A percentile compares a stretch with the other conserved stretches of the same genome.
phyloP scores from a whole-genome alignment of 2,329 filamentous ascomycete genomes.

The Penicillium sp. region DNA sequence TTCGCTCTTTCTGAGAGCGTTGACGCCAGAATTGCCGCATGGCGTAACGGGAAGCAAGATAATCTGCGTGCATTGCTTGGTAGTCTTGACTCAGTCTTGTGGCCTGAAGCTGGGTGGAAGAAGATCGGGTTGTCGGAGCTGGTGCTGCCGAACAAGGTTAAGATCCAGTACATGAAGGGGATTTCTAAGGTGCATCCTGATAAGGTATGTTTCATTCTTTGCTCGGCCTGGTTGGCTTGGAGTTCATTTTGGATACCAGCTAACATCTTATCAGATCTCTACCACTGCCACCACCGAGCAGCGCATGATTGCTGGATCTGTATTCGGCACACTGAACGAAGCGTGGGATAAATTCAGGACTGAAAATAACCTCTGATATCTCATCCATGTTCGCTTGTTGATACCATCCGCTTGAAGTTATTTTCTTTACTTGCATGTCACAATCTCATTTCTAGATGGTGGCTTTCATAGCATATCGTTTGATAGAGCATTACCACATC shows the following conservation, averaged over 20 bases:
- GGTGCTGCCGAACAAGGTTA: conserved; percentile 89
- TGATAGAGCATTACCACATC: background rate
- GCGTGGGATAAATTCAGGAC: conserved; percentile 66
- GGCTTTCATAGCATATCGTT: conserved; percentile 3
- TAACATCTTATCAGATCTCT: conserved; percentile 50
- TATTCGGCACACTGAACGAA: conserved; percentile 63
- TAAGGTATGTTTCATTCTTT: conserved; percentile 64
- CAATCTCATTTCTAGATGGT: background rate
- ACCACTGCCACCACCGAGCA: conserved; percentile 64
- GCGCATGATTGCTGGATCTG: conserved; percentile 62
- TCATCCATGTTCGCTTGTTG: background rate
- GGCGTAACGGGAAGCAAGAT: conserved; percentile 88
- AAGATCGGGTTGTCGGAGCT: conserved; percentile 92
- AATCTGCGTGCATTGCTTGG: conserved; percentile 84
- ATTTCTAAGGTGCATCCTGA: conserved; percentile 98
- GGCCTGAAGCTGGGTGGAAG: conserved; percentile 92
- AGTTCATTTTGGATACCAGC: conserved; percentile 5
- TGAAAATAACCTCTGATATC: conserved; percentile 54
- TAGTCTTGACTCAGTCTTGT: conserved; percentile 83
- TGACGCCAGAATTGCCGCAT: conserved; percentile 70
- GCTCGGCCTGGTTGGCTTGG: background rate
- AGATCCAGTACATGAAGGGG: conserved; percentile 98
- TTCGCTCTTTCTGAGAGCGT: conserved; percentile 84
- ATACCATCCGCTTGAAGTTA: conserved; percentile 4
- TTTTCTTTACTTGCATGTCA: conserved; percentile 6